Conservation (phyloP, 805 yeast genomes). For the Scheffersomyces spartinae region DNA sequence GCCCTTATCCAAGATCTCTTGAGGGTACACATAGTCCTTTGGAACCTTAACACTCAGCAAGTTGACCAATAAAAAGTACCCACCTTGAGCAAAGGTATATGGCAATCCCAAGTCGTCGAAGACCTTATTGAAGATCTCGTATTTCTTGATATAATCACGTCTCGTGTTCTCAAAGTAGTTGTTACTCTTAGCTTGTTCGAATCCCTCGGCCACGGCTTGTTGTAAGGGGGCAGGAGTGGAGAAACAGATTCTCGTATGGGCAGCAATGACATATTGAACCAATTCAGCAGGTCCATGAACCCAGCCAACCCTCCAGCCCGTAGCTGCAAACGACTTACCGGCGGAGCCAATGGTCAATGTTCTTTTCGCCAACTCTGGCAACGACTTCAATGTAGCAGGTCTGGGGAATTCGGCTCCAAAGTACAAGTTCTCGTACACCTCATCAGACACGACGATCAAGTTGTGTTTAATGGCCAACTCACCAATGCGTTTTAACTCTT, state of each 20-base stretch:
- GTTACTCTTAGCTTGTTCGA: conserved; percentile 46
- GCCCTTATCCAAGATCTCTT: conserved; percentile 43
- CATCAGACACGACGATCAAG: conserved; percentile 77
- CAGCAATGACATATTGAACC: conserved; percentile 70
- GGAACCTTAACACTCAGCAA: conserved; percentile 78
- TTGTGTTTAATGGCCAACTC: conserved; percentile 77
- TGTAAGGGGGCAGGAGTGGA: conserved; percentile 86
- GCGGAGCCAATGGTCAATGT: conserved; percentile 94
- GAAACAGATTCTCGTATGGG: conserved; percentile 92
- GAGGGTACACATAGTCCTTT: conserved; percentile 57
- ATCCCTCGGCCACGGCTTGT: conserved; percentile 78
- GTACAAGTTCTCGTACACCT: conserved; percentile 87
- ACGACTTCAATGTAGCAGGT: conserved; percentile 57
- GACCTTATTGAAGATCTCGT: conserved; percentile 56
- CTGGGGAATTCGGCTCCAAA: conserved; percentile 63
- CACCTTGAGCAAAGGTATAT: conserved; percentile 86
- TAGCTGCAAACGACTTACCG: conserved; percentile 96
- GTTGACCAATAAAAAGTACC: conserved; percentile 85
- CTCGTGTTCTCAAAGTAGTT: conserved; percentile 65
- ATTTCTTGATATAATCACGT: conserved; percentile 57
- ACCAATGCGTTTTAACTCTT: conserved; percentile 69
- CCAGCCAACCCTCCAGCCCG: conserved; percentile 99
- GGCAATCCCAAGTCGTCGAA: conserved; percentile 86
- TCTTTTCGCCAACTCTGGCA: conserved; percentile 65
- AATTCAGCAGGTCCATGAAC: conserved; percentile 78